A percentile compares a stretch with the other conserved stretches of the same genome.
phyloP scores from a whole-genome alignment of 2,329 filamentous ascomycete species.

The Aureobasidium namibiae region DNA sequence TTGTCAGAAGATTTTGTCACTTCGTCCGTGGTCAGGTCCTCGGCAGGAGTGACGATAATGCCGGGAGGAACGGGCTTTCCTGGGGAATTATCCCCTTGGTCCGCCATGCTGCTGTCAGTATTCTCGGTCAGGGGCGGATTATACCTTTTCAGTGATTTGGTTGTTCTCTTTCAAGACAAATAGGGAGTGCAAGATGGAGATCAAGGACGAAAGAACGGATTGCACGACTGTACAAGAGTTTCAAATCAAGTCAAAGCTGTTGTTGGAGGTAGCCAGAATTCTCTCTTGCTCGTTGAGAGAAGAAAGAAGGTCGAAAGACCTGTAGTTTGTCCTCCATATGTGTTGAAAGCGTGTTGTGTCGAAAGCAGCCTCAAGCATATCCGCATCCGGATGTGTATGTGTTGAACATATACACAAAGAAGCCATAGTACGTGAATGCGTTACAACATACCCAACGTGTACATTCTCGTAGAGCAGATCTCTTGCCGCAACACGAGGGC shows the following conservation, averaged over 20 bases:
- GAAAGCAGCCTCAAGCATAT: background rate
- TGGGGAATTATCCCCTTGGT: background rate
- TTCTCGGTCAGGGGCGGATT: background rate
- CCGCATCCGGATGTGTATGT: slow-evolving; percentile 12
- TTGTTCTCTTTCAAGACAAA: background rate
- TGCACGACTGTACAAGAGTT: background rate
- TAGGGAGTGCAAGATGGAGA: background rate
- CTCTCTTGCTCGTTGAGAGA: background rate
- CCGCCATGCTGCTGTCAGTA: background rate
- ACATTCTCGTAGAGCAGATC: too few species aligned
- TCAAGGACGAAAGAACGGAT: background rate
- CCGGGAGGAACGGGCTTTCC: background rate
- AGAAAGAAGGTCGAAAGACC: background rate
- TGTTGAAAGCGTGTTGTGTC: slow-evolving; percentile 3
- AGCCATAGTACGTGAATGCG: background rate
- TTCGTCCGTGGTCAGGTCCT: background rate
- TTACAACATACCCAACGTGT: background rate
- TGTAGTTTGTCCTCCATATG: background rate
- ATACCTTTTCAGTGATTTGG: background rate
- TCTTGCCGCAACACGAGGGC: background rate
- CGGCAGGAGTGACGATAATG: background rate
- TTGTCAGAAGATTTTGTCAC: background rate
- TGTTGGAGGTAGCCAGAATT: background rate
- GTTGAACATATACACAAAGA: slow-evolving; percentile 3
- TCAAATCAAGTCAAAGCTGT: background rate